These are phyloP conservation scores for Bassia scoparia DNA, from an alignment of 148 eudicot genomes.

Conservation along the genomic window DNA sequence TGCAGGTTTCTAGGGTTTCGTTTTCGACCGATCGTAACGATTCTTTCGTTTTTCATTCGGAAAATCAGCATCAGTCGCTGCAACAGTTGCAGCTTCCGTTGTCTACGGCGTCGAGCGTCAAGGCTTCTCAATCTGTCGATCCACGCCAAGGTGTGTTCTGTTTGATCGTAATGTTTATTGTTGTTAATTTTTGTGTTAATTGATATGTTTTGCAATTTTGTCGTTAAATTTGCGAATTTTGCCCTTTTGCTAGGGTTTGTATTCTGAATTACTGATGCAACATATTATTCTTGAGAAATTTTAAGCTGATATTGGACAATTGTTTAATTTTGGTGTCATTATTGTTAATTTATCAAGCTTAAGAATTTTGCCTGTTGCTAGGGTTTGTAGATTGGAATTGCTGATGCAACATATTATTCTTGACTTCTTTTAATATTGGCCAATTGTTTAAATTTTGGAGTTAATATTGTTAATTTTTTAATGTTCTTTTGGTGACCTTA, in stretches of 20 bases:
- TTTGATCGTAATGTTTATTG: background rate
- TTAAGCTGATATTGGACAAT: background rate
- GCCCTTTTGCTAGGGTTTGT: too few relatives aligned
- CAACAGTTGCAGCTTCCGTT: slow-evolving; percentile 5
- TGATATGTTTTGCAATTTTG: too few relatives aligned
- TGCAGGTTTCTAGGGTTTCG: slow-evolving; percentile 50
- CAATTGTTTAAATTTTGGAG: background rate
- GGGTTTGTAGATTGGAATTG: background rate
- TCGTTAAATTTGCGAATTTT: too few relatives aligned
- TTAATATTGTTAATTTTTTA: too few relatives aligned
- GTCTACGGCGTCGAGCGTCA: slow-evolving; percentile 34
- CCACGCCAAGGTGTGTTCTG: slow-evolving; percentile 37
- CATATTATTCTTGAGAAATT: background rate
- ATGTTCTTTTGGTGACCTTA: too few relatives aligned
- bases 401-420: too few relatives aligned
- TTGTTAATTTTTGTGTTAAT: too few relatives aligned
- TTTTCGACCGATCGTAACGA: slow-evolving; percentile 40
- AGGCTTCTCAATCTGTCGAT: slow-evolving; percentile 34
- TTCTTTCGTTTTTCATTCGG: slow-evolving; percentile 29
- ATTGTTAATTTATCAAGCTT: background rate
- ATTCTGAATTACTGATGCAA: too few relatives aligned
- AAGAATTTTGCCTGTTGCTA: background rate
- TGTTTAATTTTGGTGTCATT: background rate
- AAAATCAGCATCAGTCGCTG: slow-evolving; percentile 20
- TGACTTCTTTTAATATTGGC: too few relatives aligned